phyloP scores from a whole-genome alignment of 1,284 basidiomycete genomes.

The Austroboletus rostrupii region DNA sequence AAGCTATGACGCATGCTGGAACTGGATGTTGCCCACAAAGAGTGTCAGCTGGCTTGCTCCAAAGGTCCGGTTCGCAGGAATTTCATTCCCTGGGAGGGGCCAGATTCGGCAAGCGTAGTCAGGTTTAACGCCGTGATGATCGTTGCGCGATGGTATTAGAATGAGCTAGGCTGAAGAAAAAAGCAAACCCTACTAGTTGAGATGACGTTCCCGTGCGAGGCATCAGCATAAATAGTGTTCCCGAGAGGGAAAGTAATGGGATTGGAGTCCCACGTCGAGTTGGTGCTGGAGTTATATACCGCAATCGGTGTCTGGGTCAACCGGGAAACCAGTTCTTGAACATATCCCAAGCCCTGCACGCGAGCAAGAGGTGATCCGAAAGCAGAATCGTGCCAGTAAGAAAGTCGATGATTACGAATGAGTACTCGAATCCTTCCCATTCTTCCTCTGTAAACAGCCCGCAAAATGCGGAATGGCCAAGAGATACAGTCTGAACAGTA shows the following conservation, averaged over 20 bases:
- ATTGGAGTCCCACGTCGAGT: slow-evolving; percentile 71
- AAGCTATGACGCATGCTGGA: slow-evolving; percentile 24
- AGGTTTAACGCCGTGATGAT: slow-evolving; percentile 57
- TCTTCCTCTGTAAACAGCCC: slow-evolving; percentile 85
- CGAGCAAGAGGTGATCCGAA: slow-evolving; percentile 75
- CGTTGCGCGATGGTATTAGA: slow-evolving; percentile 15
- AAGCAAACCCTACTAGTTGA: slow-evolving; percentile 51
- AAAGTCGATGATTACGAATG: slow-evolving; percentile 42
- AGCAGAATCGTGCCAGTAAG: slow-evolving; percentile 68
- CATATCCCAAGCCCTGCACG: slow-evolving; percentile 81
- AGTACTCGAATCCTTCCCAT: slow-evolving; percentile 86
- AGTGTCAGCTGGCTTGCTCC: slow-evolving; percentile 27
- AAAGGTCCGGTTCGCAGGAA: slow-evolving; percentile 44
- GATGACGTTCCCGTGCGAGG: slow-evolving; percentile 82
- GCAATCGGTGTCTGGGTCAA: slow-evolving; percentile 67
- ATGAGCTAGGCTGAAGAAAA: background rate
- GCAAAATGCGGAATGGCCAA: slow-evolving; percentile 90
- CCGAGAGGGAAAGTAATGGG: slow-evolving; percentile 75
- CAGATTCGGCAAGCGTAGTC: slow-evolving; percentile 47
- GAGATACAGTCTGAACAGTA: slow-evolving; percentile 68
- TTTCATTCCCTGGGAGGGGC: slow-evolving; percentile 53
- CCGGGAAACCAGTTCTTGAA: slow-evolving; percentile 78
- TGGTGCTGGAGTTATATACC: slow-evolving; percentile 72
- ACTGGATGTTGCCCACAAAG: slow-evolving; percentile 31
- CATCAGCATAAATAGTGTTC: slow-evolving; percentile 81